Base-by-base conservation (phyloP, 139 green algal genomes). In the Edaphochlamys debaryana region DNA sequence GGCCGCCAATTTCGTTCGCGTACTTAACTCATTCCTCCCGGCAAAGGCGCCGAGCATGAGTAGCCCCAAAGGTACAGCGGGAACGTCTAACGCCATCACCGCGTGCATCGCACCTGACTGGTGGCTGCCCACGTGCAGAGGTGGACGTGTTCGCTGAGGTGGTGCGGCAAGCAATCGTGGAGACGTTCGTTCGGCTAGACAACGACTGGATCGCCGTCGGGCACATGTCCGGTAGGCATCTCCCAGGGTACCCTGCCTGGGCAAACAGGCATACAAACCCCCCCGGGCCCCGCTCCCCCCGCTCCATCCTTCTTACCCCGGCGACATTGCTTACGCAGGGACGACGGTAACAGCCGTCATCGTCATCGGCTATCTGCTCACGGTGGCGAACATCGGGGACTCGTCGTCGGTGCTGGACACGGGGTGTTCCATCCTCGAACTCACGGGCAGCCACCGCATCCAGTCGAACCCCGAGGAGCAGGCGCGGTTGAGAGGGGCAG, bases 361-460 rank as follows among this genome's bases (percentile, higher is more conserved):
- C 20, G 41, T 88, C 25, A 87, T 80, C 6, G 96, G 93, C 63
- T 95, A 93, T 90, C 87, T 96, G 69, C 74, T 99, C 20, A 98
- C 94, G 1, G 86, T 94, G 8, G 96, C 93, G 3, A 96, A 94
- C 81, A 87, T 98, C 23, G 96, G 96, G 0, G 96, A 99, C 92
- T 98, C 93, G 11, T 89, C 92, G 0, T 92, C 94, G 0, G 85
- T 95, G 5, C 84, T 98, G 19, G 95, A 99, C 85, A 91, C 87
- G 0, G 95, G 94, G 5, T 85, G 79, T 34, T 82, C 64, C 30
- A 90, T 92, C 25, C 69, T 89, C 20, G 89, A 91, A 77, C 69
- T 91, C 3, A 91, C 82, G 15, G 66, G 69, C 27, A 90, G 80
- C 38, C 90, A 92, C 60, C 79, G 90, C 30, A 93, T 93, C n/a